phyloP scores from a whole-genome alignment of 352 stramenopile species.

The Phytophthora gonapodyides region DNA sequence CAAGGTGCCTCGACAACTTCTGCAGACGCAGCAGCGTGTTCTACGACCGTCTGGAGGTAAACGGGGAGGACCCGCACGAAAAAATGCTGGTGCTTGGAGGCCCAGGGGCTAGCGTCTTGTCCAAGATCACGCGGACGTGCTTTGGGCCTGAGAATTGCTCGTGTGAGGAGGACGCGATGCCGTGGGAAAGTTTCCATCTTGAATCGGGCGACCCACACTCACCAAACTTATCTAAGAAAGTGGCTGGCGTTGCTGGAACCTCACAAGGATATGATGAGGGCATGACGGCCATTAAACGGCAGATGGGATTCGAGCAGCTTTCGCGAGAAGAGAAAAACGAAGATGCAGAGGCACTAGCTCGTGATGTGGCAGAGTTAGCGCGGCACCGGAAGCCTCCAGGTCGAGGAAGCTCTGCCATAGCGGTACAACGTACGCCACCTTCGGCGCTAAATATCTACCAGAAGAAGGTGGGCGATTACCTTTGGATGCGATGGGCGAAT shows the following conservation, averaged over 20 bases:
- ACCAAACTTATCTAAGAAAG: neutral
- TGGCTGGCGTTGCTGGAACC: neutral
- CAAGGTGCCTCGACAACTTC: constrained; percentile 47
- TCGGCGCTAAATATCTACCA: constrained; percentile 43
- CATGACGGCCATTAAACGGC: constrained; percentile 67
- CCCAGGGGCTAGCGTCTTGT: constrained; percentile 12
- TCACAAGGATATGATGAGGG: constrained; percentile 41
- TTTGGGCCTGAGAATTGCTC: constrained; percentile 46
- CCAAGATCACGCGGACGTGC: constrained; percentile 44
- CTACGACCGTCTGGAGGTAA: constrained; percentile 57
- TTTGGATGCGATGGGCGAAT: neutral
- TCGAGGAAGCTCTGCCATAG: neutral
- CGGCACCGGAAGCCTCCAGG: constrained; percentile 4
- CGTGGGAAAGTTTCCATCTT: constrained; percentile 62
- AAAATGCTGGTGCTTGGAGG: constrained; percentile 37
- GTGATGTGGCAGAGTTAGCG: constrained; percentile 40
- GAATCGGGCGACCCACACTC: constrained; percentile 16
- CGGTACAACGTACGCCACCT: constrained; percentile 21
- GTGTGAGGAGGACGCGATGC: constrained; percentile 52
- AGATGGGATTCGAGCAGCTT: constrained; percentile 57
- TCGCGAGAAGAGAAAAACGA: constrained; percentile 27
- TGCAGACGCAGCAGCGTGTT: constrained; percentile 40
- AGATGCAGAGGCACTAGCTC: constrained; percentile 18
- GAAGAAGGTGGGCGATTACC: constrained; percentile 36
- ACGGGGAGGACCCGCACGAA: constrained; percentile 64